phyloP scores from a whole-genome alignment of 106 monocot genomes.

The Posidonia australis region DNA sequence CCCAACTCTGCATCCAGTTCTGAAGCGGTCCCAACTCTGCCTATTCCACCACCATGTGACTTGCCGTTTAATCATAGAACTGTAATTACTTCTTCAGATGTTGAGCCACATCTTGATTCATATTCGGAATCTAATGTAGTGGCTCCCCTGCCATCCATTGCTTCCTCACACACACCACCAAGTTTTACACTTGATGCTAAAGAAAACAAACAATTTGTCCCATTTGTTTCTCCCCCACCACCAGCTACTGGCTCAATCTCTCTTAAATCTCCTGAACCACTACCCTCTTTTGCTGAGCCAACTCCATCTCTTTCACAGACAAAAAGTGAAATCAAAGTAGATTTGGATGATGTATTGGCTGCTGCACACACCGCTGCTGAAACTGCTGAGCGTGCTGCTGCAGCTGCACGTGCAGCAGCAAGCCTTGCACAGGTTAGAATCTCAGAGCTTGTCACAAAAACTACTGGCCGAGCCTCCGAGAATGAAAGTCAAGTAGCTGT shows the following conservation, averaged over 20 bases:
- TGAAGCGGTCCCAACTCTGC: not conserved
- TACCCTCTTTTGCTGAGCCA: not conserved
- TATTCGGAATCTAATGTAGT: slow-evolving; percentile 3
- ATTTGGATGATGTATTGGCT: slow-evolving; percentile 75
- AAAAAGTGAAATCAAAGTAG: slow-evolving; percentile 22
- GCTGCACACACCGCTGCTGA: slow-evolving; percentile 87
- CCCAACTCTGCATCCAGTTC: not conserved
- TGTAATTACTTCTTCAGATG: not conserved
- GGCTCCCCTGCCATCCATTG: slow-evolving; percentile 3
- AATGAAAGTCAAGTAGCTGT: slow-evolving; percentile 2
- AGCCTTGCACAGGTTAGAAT: slow-evolving; percentile 77
- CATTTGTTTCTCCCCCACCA: slow-evolving; percentile 44
- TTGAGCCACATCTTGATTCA: not conserved
- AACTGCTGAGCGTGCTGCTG: slow-evolving; percentile 67
- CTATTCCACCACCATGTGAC: not conserved
- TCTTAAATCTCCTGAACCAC: not conserved
- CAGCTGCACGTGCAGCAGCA: slow-evolving; percentile 76
- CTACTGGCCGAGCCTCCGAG: slow-evolving; percentile 10
- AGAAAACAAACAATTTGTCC: slow-evolving; percentile 45
- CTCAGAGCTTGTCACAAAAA: slow-evolving; percentile 41
- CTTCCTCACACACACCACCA: slow-evolving; percentile 5
- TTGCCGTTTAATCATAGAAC: not conserved
- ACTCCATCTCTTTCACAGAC: slow-evolving; percentile 3
- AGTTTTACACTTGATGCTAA: not conserved
- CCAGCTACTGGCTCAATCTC: not conserved